phyloP scores from a whole-genome alignment of 257 asterid genomes.

The Solanum sejunctum region DNA sequence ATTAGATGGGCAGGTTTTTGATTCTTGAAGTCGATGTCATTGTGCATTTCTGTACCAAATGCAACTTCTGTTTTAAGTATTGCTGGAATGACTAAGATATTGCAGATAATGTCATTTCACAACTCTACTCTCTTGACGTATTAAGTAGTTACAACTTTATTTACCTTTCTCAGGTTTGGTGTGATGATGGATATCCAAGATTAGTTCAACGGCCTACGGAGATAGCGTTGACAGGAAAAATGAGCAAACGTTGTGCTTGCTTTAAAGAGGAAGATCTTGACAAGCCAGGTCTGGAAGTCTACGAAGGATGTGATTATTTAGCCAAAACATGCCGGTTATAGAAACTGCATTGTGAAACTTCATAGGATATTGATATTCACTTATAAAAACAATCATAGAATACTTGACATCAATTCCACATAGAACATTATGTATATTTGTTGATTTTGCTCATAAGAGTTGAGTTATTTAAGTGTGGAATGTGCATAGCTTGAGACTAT shows the following conservation, averaged over 20 bases:
- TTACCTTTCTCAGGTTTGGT: slow-evolving; percentile 65
- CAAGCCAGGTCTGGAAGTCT: slow-evolving; percentile 58
- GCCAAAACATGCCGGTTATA: slow-evolving; percentile 42
- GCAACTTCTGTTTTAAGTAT: not conserved
- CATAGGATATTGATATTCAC: not conserved
- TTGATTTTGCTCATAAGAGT: not conserved
- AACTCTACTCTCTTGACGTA: not conserved
- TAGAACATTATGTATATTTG: not conserved
- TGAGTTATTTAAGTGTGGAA: not conserved
- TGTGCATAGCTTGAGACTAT: not conserved
- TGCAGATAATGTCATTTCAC: not conserved
- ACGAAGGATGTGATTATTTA: slow-evolving; percentile 54
- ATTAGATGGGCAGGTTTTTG: not conserved
- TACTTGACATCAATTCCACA: not conserved
- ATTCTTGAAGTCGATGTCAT: not conserved
- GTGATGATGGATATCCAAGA: slow-evolving; percentile 91
- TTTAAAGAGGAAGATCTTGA: slow-evolving; percentile 58
- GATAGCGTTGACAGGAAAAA: slow-evolving; percentile 80
- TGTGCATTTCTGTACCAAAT: not conserved
- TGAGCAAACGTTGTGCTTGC: slow-evolving; percentile 86
- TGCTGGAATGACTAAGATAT: not conserved
- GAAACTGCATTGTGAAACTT: not conserved
- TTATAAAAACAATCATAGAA: not conserved
- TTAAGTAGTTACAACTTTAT: not conserved
- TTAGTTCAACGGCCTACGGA: slow-evolving; percentile 74